phyloP scores from a whole-genome alignment of 225 moss, liverwort and hornwort species.

The Marchantia polymorpha region DNA sequence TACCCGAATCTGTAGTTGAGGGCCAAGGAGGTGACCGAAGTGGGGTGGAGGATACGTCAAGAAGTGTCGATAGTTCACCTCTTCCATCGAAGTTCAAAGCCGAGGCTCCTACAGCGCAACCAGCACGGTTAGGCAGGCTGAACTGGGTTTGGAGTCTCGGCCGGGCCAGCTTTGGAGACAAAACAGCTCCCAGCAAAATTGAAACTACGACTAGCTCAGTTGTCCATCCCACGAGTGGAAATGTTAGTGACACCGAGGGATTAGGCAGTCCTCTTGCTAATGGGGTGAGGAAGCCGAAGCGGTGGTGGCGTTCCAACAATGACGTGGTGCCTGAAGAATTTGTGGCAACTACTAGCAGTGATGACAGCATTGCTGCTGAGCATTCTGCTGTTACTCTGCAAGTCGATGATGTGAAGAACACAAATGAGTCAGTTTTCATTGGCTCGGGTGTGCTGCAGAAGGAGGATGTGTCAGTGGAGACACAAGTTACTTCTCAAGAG shows the following conservation, averaged over 20 bases:
- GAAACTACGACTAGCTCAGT: constrained; percentile 23
- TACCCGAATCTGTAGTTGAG: constrained; percentile 12
- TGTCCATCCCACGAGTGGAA: constrained; percentile 5
- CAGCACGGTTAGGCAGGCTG: constrained; percentile 32
- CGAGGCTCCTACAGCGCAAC: constrained; percentile 21
- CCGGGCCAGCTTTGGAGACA: constrained; percentile 36
- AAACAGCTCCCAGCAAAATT: constrained; percentile 22
- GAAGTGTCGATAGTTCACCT: background rate
- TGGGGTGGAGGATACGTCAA: constrained; percentile 4
- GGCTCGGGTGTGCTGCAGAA: constrained; percentile 25
- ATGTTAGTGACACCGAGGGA: constrained; percentile 33
- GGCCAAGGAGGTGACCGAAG: constrained; percentile 1
- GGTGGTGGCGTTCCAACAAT: constrained; percentile 56
- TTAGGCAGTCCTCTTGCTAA: constrained; percentile 20
- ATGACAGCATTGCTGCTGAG: constrained; percentile 19
- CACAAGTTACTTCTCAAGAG: constrained; percentile 21
- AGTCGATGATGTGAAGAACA: constrained; percentile 16
- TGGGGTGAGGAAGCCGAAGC: constrained; percentile 41
- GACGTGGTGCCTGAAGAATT: constrained; percentile 48
- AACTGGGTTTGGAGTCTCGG: constrained; percentile 60
- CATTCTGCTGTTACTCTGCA: constrained; percentile 7
- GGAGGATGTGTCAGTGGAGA: constrained; percentile 28
- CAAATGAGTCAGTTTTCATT: constrained; percentile 12
- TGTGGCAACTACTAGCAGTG: constrained; percentile 23
- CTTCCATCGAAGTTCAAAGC: constrained; percentile 32